phyloP scores from a whole-genome alignment of 2,329 filamentous ascomycete genomes.

The Sclerotinia trifoliorum region DNA sequence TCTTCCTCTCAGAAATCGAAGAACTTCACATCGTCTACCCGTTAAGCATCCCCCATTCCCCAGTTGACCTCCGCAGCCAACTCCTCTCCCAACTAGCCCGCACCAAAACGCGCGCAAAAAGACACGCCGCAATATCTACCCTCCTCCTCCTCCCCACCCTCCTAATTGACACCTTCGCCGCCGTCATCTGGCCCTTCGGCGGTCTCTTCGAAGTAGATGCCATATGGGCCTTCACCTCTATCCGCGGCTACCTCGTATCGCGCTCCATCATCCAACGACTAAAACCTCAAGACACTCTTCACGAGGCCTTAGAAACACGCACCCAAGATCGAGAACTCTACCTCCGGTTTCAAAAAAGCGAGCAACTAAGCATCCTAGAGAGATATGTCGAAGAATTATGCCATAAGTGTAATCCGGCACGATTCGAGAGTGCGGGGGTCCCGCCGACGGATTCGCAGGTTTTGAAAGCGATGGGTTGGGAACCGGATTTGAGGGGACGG shows the following conservation, averaged over 20 bases:
- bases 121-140: constrained; percentile 7
- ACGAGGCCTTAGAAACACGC: not conserved
- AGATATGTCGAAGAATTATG: constrained; percentile 5
- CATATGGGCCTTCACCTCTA: constrained; percentile 38
- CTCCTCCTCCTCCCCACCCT: constrained; percentile 9
- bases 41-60: not conserved
- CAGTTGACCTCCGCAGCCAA: not conserved
- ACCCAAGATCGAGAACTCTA: constrained; percentile 1
- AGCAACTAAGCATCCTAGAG: not conserved
- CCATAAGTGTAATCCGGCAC: constrained; percentile 18
- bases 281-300: not conserved
- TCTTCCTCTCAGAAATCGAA: not conserved
- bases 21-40: constrained; percentile 10
- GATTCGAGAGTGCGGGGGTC: constrained; percentile 24
- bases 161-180: constrained; percentile 30
- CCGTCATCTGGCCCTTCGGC: constrained; percentile 39
- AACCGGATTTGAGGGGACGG: constrained; percentile 12
- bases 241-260: constrained; percentile 26
- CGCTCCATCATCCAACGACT: not conserved
- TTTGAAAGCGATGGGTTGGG: constrained; percentile 25
- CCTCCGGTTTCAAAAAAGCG: not conserved
- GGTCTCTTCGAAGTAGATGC: constrained; percentile 39
- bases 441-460: constrained; percentile 25
- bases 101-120: not conserved
- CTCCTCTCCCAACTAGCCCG: constrained; percentile 1